Evolutionary conservation across 2,329 filamentous ascomycete genomes (phyloP).

Genomic region (Pseudofabraea citricarpa): DNA sequence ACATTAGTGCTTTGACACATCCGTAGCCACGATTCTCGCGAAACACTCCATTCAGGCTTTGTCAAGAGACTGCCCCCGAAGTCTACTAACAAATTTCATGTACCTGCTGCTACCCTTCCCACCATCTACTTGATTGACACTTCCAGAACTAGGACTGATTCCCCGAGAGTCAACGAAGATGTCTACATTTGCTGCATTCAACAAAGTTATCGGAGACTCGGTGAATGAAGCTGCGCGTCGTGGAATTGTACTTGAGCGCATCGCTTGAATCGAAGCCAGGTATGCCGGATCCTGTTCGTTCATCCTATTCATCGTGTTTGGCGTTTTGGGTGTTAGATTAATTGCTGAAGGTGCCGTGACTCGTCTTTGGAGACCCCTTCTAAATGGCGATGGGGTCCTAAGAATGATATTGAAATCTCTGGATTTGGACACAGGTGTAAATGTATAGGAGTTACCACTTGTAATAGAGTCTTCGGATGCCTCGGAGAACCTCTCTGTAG

Average conservation of each 20-base stretch:
- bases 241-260: slow-evolving; percentile 5
- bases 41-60: not conserved
- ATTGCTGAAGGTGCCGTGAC: too few species aligned
- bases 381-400: too few species aligned
- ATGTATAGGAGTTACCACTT: too few species aligned
- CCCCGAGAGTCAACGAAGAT: not conserved
- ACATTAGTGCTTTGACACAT: too few species aligned
- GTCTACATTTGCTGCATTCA: not conserved
- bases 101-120: not conserved
- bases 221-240: not conserved
- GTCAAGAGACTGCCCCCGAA: not conserved
- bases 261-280: slow-evolving; percentile 11
- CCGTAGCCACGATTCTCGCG: not conserved
- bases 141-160: too few species aligned
- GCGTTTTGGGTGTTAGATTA: slow-evolving; percentile 4
- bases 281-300: slow-evolving; percentile 20
- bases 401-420: too few species aligned
- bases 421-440: too few species aligned
- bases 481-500: too few species aligned
- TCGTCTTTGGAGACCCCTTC: too few species aligned
- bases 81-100: not conserved
- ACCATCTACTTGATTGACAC: not conserved
- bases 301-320: slow-evolving; percentile 15
- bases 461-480: too few species aligned
- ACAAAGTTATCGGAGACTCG: not conserved